Percentiles rank a stretch among this genome's conserved stretches.
These are phyloP conservation scores for Salvia rosmarinus DNA, from an alignment of 257 asterid genomes.

Conservation along the genomic window DNA sequence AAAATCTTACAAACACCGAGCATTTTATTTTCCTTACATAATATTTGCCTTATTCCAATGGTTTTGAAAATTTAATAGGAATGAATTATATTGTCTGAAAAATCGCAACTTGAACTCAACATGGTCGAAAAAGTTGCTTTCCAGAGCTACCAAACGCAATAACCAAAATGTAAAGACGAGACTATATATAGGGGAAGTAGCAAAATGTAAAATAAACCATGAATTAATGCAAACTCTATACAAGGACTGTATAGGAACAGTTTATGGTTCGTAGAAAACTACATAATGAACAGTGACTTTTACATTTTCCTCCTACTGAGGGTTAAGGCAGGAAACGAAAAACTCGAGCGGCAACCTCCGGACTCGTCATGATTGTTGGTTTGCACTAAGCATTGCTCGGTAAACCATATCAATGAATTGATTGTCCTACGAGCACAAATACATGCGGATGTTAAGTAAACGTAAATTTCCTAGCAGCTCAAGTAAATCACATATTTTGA, in stretches of 20 bases:
- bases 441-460: background rate
- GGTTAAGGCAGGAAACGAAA: conserved; percentile 23
- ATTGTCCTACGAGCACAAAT: conserved; percentile 55
- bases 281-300: conserved; percentile 36
- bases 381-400: conserved; percentile 73
- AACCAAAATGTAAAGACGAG: conserved; percentile 1
- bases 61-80: background rate
- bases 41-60: background rate
- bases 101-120: background rate
- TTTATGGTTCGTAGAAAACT: conserved; percentile 26
- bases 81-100: no score
- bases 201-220: conserved; percentile 20
- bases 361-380: conserved; percentile 59
- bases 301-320: conserved; percentile 28
- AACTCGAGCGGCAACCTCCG: conserved; percentile 20
- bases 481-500: background rate
- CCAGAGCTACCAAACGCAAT: background rate
- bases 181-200: conserved; percentile 13
- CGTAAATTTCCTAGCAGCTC: background rate
- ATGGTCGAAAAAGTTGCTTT: background rate
- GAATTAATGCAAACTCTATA: conserved; percentile 38
- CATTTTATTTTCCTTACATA: background rate
- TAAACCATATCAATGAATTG: conserved; percentile 86
- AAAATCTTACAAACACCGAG: background rate
- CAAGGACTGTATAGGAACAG: conserved; percentile 34